Conservation (phyloP, 805 yeast genomes). For the Ogataea ramenticola region DNA sequence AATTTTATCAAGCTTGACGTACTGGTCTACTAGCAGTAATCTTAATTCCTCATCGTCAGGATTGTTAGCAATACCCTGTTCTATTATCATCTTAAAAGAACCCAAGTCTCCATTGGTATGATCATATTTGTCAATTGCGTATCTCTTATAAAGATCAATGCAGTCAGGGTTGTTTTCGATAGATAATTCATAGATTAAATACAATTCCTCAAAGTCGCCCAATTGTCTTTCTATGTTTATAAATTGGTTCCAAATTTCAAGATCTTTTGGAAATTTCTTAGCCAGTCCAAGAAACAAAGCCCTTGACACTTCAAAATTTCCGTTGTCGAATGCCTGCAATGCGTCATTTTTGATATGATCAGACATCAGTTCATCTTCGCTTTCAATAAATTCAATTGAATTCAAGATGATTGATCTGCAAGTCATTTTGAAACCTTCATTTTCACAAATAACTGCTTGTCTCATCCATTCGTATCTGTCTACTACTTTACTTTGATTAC, state of each 20-base stretch:
- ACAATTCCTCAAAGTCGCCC: slow-evolving; percentile 5
- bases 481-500: slow-evolving; percentile 10
- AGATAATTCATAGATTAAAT: slow-evolving; percentile 46
- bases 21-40: slow-evolving; percentile 68
- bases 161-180: slow-evolving; percentile 39
- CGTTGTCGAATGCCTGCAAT: slow-evolving; percentile 16
- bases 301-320: slow-evolving; percentile 32
- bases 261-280: slow-evolving; percentile 37
- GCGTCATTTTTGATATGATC: slow-evolving; percentile 32
- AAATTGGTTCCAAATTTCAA: slow-evolving; percentile 42
- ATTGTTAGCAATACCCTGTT: slow-evolving; percentile 35
- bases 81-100: slow-evolving; percentile 48
- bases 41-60: slow-evolving; percentile 50
- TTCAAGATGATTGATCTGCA: slow-evolving; percentile 46
- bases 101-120: slow-evolving; percentile 31
- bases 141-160: slow-evolving; percentile 55
- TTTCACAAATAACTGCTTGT: slow-evolving; percentile 48
- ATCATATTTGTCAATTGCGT: slow-evolving; percentile 64
- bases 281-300: slow-evolving; percentile 41
- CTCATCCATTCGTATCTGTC: slow-evolving; percentile 44
- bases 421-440: slow-evolving; percentile 36
- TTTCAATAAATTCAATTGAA: slow-evolving; percentile 24
- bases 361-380: slow-evolving; percentile 19
- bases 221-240: slow-evolving; percentile 26
- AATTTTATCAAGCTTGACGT: slow-evolving; percentile 32